Evolutionary conservation across 305 asterid species (phyloP).

Genomic region (Fraxinus albicans): DNA sequence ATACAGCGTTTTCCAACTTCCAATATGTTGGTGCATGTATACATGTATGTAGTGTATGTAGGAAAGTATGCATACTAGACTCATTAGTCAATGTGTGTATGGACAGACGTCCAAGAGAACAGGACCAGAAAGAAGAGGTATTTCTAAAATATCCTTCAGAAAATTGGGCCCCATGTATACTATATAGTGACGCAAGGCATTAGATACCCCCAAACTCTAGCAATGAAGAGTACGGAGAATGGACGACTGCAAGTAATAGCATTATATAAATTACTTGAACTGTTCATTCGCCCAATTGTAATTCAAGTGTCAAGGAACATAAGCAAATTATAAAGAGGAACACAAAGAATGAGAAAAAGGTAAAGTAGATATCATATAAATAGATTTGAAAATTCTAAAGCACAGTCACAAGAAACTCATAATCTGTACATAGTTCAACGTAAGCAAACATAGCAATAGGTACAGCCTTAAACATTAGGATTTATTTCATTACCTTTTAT

Average conservation of each 20-base stretch:
- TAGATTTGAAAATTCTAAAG: not conserved
- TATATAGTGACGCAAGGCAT: not conserved
- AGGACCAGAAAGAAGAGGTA: not conserved
- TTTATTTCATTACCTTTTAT: not conserved
- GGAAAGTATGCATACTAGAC: not conserved
- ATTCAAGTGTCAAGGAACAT: not conserved
- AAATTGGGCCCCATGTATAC: not conserved
- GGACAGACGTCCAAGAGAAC: not conserved
- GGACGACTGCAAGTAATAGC: not conserved
- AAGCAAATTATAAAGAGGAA: not conserved
- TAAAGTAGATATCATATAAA: not conserved
- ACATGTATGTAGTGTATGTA: not conserved
- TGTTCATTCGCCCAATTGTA: not conserved
- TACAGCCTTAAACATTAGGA: not conserved
- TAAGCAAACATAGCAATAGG: not conserved
- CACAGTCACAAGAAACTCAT: not conserved
- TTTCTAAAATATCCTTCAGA: not conserved
- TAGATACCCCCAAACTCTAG: not conserved
- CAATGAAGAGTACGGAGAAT: not conserved
- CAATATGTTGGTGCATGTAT: not conserved
- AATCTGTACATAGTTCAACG: not conserved
- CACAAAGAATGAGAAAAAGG: not conserved
- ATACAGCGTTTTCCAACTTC: not conserved
- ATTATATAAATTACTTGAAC: not conserved
- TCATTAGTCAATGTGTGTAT: not conserved